Percentiles rank a stretch among this genome's conserved stretches.
phyloP scores from a whole-genome alignment of 2,329 filamentous ascomycete genomes.

The Bipolaris oryzae region DNA sequence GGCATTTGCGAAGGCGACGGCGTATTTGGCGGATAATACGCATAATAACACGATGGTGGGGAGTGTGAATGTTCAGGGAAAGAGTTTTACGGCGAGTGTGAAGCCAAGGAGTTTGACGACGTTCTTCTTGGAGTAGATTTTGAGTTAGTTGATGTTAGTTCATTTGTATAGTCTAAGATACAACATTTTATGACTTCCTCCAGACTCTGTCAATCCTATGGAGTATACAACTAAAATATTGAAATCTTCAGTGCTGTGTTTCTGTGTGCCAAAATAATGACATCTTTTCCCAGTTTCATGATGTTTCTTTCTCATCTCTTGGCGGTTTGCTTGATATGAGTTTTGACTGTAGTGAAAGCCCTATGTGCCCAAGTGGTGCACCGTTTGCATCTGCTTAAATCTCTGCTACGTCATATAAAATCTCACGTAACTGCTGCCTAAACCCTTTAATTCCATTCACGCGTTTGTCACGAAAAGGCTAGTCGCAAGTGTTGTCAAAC shows the following conservation, averaged over 20 bases:
- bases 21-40: conserved; percentile 13
- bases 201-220: too few relatives aligned
- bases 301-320: too few relatives aligned
- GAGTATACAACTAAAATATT: too few relatives aligned
- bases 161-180: too few relatives aligned
- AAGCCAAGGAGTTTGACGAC: conserved; percentile 8
- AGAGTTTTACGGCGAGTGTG: neutral
- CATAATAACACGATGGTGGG: conserved; percentile 14
- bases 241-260: too few relatives aligned
- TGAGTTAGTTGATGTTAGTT: neutral
- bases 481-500: neutral
- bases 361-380: neutral
- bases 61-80: conserved; percentile 1
- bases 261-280: too few relatives aligned
- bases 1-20: neutral
- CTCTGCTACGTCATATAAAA: too few relatives aligned
- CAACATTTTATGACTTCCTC: too few relatives aligned
- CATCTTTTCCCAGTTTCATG: too few relatives aligned
- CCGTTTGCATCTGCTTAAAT: neutral
- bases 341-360: too few relatives aligned
- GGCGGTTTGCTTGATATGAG: too few relatives aligned
- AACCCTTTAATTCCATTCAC: neutral
- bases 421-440: too few relatives aligned
- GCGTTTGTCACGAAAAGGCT: neutral
- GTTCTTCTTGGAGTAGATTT: conserved; percentile 11